These are phyloP conservation scores for Biscogniauxia sp. DNA, from an alignment of 2,329 filamentous ascomycete genomes.

Conservation along the genomic window DNA sequence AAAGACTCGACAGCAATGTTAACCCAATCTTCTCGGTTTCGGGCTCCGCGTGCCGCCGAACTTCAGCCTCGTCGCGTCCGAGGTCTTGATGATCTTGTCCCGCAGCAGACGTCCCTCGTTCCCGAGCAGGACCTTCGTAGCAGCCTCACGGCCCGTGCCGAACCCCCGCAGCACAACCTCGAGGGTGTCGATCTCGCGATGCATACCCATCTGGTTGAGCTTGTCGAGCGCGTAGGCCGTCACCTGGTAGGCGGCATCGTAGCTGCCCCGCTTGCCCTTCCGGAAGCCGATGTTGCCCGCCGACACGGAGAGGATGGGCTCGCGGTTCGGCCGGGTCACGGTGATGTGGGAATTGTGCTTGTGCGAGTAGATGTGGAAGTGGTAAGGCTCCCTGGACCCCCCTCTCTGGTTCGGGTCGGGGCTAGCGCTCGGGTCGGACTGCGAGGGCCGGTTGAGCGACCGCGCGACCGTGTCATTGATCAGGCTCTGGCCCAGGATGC, in stretches of 20 bases:
- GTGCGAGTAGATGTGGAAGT: slow-evolving; percentile 81
- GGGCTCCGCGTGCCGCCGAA: slow-evolving; percentile 90
- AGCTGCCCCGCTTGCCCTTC: slow-evolving; percentile 75
- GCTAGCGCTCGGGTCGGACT: too few relatives aligned
- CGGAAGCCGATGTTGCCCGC: slow-evolving; percentile 89
- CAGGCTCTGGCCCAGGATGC: not conserved
- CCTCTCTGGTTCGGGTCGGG: slow-evolving; percentile 20
- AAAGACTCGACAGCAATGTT: slow-evolving; percentile 5
- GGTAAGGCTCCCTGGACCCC: slow-evolving; percentile 63
- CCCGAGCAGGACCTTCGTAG: slow-evolving; percentile 84
- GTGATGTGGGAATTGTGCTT: slow-evolving; percentile 97
- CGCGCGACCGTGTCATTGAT: slow-evolving; percentile 1
- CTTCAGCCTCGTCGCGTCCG: slow-evolving; percentile 86
- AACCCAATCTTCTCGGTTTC: slow-evolving; percentile 72
- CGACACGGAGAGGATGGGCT: slow-evolving; percentile 76
- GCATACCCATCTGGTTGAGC: slow-evolving; percentile 78
- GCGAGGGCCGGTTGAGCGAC: slow-evolving; percentile 15
- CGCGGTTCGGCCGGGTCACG: slow-evolving; percentile 75
- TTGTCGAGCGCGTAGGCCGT: slow-evolving; percentile 78
- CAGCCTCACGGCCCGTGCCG: slow-evolving; percentile 81
- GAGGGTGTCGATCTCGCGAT: slow-evolving; percentile 70
- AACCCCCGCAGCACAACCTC: slow-evolving; percentile 85
- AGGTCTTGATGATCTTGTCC: slow-evolving; percentile 72
- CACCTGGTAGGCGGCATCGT: slow-evolving; percentile 91
- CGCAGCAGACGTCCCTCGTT: slow-evolving; percentile 76